These are phyloP conservation scores for Cryphonectria radicalis DNA, from an alignment of 2,329 filamentous ascomycete genomes.

Conservation along the genomic window DNA sequence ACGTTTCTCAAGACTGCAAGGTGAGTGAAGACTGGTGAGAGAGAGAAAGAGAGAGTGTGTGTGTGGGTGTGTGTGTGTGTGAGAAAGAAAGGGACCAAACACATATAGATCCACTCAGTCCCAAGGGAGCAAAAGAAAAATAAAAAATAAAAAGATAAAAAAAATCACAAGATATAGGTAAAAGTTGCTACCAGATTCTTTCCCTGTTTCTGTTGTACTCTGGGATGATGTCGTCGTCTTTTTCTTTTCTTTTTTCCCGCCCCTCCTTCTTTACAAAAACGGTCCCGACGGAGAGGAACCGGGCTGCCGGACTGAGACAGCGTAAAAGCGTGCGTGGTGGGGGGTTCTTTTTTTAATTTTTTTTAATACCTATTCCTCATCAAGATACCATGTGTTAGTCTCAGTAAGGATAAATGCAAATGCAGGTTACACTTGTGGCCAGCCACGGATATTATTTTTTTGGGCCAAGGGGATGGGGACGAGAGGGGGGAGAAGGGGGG, in stretches of 20 bases:
- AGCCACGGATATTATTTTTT: constrained; percentile 8
- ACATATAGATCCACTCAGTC: background rate
- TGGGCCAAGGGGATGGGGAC: background rate
- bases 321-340: background rate
- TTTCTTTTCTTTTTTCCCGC: background rate
- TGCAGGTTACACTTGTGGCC: constrained; percentile 20
- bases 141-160: no score
- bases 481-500: background rate
- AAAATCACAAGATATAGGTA: background rate
- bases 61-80: no score
- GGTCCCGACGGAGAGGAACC: background rate
- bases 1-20: background rate
- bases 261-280: background rate
- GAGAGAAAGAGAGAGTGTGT: background rate
- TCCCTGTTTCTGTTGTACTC: background rate
- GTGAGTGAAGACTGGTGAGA: background rate
- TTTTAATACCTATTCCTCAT: background rate
- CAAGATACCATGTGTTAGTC: constrained; percentile 14
- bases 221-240: background rate
- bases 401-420: constrained; percentile 7
- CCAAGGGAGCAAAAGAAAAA: background rate
- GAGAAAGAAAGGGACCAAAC: background rate
- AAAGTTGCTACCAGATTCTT: background rate
- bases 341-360: no score
- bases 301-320: constrained; percentile 4